Evolutionary conservation across 495 filamentous ascomycete genomes (phyloP).

Genomic region (Xylona heveae): DNA sequence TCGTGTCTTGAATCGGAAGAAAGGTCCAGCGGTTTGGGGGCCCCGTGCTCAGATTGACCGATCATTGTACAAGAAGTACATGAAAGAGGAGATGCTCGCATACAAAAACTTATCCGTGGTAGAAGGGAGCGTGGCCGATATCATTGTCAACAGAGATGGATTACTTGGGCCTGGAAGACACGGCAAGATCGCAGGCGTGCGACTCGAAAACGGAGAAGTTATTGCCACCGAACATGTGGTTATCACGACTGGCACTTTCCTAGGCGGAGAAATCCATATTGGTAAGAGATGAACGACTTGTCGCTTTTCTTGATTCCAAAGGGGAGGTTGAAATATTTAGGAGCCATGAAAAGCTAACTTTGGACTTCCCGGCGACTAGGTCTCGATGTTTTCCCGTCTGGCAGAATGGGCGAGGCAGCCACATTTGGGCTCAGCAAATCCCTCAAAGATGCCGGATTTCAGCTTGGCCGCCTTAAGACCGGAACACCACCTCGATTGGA

Average conservation of each 20-base stretch:
- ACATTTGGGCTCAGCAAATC: slow-evolving; percentile 90
- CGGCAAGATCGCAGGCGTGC: slow-evolving; percentile 65
- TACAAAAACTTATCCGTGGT: slow-evolving; percentile 64
- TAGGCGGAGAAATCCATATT: slow-evolving; percentile 94
- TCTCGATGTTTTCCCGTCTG: slow-evolving; percentile 60
- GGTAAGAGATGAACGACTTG: slow-evolving; percentile 14
- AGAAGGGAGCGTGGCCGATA: slow-evolving; percentile 79
- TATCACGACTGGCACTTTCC: slow-evolving; percentile 90
- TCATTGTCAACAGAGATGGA: slow-evolving; percentile 42
- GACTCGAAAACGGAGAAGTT: slow-evolving; percentile 74
- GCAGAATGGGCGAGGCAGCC: slow-evolving; percentile 83
- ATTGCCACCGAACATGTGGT: slow-evolving; percentile 63
- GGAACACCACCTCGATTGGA: slow-evolving; percentile 84
- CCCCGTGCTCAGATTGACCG: slow-evolving; percentile 93
- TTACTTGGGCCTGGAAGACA: slow-evolving; percentile 27
- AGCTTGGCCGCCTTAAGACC: slow-evolving; percentile 81
- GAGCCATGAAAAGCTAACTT: slow-evolving; percentile 3
- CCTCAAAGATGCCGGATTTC: slow-evolving; percentile 71
- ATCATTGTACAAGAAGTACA: slow-evolving; percentile 70
- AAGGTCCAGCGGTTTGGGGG: slow-evolving; percentile 94
- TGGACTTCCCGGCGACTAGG: slow-evolving; percentile 21
- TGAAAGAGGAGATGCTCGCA: slow-evolving; percentile 63
- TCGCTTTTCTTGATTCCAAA: neutral
- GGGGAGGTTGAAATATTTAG: neutral
- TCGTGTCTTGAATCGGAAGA: slow-evolving; percentile 63